Percentiles rank a stretch among this genome's conserved stretches.
Conservation (phyloP, 768 basidiomycete species). For the Agrocybe pediades region DNA sequence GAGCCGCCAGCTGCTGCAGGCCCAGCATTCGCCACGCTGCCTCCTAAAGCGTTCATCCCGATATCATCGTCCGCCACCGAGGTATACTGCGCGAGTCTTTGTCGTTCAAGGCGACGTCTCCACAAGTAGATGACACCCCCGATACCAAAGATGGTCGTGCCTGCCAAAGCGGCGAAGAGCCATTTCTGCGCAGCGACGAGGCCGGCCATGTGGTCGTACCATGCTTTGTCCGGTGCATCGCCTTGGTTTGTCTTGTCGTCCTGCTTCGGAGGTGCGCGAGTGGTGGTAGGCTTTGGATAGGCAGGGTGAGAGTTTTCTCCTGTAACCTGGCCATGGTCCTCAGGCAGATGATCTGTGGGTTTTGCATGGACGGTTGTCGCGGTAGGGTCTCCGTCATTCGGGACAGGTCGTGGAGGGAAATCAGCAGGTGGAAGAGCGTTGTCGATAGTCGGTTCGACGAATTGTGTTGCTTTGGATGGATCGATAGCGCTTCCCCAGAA, state of each 20-base stretch:
- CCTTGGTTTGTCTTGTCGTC: constrained; percentile 7
- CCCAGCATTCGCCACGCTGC: constrained; percentile 5
- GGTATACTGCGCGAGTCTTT: constrained; percentile 49
- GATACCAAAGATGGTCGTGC: constrained; percentile 68
- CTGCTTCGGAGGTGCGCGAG: constrained; percentile 18
- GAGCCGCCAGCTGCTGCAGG: constrained; percentile 32
- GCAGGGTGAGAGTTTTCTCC: constrained; percentile 84
- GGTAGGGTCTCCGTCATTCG: constrained; percentile 28
- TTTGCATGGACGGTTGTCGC: constrained; percentile 70
- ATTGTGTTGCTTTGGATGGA: constrained; percentile 61
- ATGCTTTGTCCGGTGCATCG: constrained; percentile 65
- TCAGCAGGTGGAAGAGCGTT: constrained; percentile 48
- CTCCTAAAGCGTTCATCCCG: constrained; percentile 72
- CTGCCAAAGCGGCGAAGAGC: constrained; percentile 79
- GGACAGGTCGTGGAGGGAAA: constrained; percentile 36
- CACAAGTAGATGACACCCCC: constrained; percentile 74
- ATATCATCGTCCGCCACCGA: constrained; percentile 71
- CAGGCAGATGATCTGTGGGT: constrained; percentile 85
- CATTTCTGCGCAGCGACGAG: constrained; percentile 76
- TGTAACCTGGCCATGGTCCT: constrained; percentile 73
- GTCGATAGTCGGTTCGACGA: constrained; percentile 55
- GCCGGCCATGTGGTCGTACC: constrained; percentile 70
- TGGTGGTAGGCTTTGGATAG: constrained; percentile 38
- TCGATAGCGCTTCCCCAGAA: constrained; percentile 90
- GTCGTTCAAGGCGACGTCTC: constrained; percentile 53